Evolutionary conservation across 2,329 filamentous ascomycete genomes (phyloP).

Genomic region (Sporothrix schenckii): DNA sequence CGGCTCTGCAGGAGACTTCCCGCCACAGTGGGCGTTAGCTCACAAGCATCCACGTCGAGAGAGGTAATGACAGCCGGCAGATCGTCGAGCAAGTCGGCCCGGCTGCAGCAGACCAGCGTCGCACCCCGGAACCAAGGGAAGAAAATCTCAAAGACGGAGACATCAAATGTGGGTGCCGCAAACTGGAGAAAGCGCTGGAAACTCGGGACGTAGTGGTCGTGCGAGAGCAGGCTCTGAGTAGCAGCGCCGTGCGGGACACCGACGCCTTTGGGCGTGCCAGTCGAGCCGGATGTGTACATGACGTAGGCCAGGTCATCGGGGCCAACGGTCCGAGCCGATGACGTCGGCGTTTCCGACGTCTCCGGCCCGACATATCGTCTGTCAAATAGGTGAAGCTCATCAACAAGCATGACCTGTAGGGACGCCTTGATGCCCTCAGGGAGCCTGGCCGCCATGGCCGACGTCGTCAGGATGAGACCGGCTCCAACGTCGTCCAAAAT

Average conservation of each 20-base stretch:
- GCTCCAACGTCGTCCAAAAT: constrained; percentile 78
- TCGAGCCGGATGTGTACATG: constrained; percentile 92
- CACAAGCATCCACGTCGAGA: constrained; percentile 77
- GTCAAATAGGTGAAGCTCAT: constrained; percentile 34
- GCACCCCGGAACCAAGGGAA: constrained; percentile 75
- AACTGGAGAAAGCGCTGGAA: constrained; percentile 88
- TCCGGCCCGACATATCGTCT: background rate
- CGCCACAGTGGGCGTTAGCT: constrained; percentile 86
- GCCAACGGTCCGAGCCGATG: background rate
- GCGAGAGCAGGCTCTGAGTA: constrained; percentile 80
- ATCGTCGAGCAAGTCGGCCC: constrained; percentile 72
- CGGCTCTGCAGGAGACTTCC: constrained; percentile 73
- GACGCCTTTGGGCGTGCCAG: constrained; percentile 86
- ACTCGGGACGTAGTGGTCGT: constrained; percentile 72
- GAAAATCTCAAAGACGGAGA: constrained; percentile 94
- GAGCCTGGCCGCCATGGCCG: constrained; percentile 49
- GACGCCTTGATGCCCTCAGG: constrained; percentile 40
- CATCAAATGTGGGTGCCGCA: constrained; percentile 89
- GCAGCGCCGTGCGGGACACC: constrained; percentile 77
- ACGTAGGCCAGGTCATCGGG: constrained; percentile 71
- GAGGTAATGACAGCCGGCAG: constrained; percentile 67
- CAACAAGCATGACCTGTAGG: constrained; percentile 46
- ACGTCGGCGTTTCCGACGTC: background rate
- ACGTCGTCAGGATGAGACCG: constrained; percentile 66
- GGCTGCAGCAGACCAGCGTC: constrained; percentile 72